These are phyloP conservation scores for Cynara cardunculus DNA, from an alignment of 129 eudicot species.

Conservation along the genomic window DNA sequence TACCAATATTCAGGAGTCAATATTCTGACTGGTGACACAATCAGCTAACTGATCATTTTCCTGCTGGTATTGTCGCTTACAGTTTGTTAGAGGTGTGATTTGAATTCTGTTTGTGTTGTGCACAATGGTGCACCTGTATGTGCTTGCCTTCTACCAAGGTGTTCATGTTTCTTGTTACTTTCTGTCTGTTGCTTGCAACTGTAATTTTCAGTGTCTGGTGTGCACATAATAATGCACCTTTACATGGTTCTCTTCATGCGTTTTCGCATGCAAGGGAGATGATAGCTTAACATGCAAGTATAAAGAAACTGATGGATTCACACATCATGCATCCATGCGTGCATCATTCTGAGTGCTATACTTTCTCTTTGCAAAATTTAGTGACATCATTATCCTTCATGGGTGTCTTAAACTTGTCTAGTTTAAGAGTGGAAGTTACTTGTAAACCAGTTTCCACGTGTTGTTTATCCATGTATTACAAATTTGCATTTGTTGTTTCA, in stretches of 20 bases:
- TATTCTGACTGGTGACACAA: background rate
- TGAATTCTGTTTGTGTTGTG: background rate
- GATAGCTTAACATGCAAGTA: background rate
- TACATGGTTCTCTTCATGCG: background rate
- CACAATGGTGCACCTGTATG: background rate
- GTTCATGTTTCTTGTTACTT: background rate
- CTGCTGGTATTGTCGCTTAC: background rate
- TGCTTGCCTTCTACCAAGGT: background rate
- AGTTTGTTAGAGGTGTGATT: background rate
- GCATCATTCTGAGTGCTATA: background rate
- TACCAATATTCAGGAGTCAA: background rate
- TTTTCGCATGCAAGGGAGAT: background rate
- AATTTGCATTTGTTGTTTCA: slow-evolving; percentile 19
- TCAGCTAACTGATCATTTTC: background rate
- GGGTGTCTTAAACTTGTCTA: background rate
- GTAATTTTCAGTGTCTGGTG: background rate
- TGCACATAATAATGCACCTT: background rate
- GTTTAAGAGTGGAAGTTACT: background rate
- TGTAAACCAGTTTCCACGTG: background rate
- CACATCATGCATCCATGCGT: background rate
- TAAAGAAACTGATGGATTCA: background rate
- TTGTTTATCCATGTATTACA: background rate
- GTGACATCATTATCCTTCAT: background rate
- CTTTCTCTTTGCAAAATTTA: background rate
- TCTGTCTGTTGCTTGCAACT: background rate